Evolutionary conservation across 805 yeast species (phyloP).

Genomic region (Cyberlindnera lachancei): DNA sequence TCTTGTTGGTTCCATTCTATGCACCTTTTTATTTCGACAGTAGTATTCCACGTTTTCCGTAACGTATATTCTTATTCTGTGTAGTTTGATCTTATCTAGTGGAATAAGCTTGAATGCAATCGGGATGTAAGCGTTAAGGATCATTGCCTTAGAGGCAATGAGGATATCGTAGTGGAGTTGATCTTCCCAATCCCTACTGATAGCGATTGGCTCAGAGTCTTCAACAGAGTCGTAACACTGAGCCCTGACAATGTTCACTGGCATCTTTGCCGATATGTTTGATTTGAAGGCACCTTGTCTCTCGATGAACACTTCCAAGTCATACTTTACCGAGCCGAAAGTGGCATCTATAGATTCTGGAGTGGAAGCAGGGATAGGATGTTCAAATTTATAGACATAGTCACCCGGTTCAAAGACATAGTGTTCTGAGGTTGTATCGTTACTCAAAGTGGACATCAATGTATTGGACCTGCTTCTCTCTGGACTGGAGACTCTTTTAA

Average conservation of each 20-base stretch:
- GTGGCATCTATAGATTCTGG: constrained; percentile 78
- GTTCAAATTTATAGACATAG: constrained; percentile 87
- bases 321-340: constrained; percentile 74
- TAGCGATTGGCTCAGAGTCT: constrained; percentile 88
- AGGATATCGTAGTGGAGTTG: constrained; percentile 84
- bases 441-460: constrained; percentile 4
- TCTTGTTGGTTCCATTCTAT: constrained; percentile 83
- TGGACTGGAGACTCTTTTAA: constrained; percentile 21
- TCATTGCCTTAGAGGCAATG: constrained; percentile 82
- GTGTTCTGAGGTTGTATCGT: constrained; percentile 5
- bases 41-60: constrained; percentile 90
- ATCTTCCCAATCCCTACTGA: constrained; percentile 90
- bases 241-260: constrained; percentile 63
- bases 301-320: constrained; percentile 60
- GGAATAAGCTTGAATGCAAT: constrained; percentile 80
- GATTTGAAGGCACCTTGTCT: constrained; percentile 84
- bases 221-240: constrained; percentile 76
- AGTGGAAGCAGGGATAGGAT: constrained; percentile 69
- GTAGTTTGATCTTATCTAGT: constrained; percentile 75
- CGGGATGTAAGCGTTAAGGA: constrained; percentile 78
- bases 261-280: constrained; percentile 55
- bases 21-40: constrained; percentile 80
- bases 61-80: constrained; percentile 75
- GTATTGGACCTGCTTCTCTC: constrained; percentile 13
- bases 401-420: constrained; percentile 76